Evolutionary conservation across 805 yeast genomes (phyloP).

Genomic region (Wickerhamiella qilinensis): DNA sequence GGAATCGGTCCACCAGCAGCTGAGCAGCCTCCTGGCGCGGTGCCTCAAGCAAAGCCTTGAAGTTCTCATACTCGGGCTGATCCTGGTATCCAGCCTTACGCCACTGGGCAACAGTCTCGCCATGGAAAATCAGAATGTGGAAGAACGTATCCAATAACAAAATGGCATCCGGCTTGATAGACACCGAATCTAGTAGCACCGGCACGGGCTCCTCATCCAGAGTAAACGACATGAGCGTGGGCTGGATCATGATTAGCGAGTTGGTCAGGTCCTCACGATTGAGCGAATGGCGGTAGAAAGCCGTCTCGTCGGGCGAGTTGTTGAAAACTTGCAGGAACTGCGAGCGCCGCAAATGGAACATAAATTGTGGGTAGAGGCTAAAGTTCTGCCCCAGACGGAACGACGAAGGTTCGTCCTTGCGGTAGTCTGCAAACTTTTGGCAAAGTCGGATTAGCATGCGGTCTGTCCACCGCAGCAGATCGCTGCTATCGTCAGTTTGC

Average conservation of each 20-base stretch:
- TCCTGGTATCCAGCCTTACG: constrained; percentile 90
- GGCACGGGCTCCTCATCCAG: constrained; percentile 79
- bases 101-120: constrained; percentile 91
- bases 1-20: constrained; percentile 83
- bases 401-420: constrained; percentile 67
- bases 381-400: constrained; percentile 75
- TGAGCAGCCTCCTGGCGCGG: constrained; percentile 90
- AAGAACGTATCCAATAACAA: constrained; percentile 87
- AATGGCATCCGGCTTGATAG: constrained; percentile 77
- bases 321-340: constrained; percentile 93
- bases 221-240: constrained; percentile 75
- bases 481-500: constrained; percentile 77
- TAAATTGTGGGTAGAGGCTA: constrained; percentile 84
- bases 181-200: constrained; percentile 82
- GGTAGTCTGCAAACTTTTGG: constrained; percentile 84
- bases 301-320: constrained; percentile 97
- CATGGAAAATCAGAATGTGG: constrained; percentile 91
- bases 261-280: constrained; percentile 84
- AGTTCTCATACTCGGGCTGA: constrained; percentile 74
- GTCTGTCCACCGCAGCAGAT: constrained; percentile 88
- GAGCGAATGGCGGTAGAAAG: constrained; percentile 85
- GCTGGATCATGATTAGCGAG: constrained; percentile 94
- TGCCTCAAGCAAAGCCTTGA: constrained; percentile 69
- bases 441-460: constrained; percentile 78
- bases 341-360: constrained; percentile 88